Base-by-base conservation (phyloP, 306 rosid genomes). In the Lotus japonicus region DNA sequence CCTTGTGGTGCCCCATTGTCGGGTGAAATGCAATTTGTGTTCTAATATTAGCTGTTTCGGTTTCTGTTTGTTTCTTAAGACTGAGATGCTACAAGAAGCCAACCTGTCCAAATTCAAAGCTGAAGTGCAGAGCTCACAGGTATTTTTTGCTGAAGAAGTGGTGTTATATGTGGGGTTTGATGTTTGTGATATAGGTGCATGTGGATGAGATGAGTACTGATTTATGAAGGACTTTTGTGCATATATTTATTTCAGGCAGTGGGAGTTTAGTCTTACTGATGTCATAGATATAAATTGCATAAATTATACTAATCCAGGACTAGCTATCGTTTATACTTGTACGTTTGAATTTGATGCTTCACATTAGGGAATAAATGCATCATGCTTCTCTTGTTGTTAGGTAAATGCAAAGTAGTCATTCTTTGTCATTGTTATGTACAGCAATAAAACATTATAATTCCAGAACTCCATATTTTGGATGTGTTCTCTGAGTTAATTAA, bases 91-190 rank as follows among this genome's bases (percentile, higher is more conserved):
- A 28, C 96, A 92, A 80, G 98, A 92, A 42, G 35, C 88, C 71
- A 92, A 83, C 66, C 59, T 92, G 56, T 89, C 98, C 66, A 89
- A 92, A 68, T 92, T 92, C 80, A 87, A 92, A 86, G 80, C 96
- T 1, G 95, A 92, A 83, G 92, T 92, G 58, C 96, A 92, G 81
- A 89, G 92, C 58, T 86, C 96, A 21, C 98, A 89, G 96, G 98
- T 92, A 89, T 39, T 31, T 2, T 41, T 61, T 72, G 7, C 15
- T 39, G 31, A 14, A 36, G 57, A 14, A 2, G 0, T 45, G 2
- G 19, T 46, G 31, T 44, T 64, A 17, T 51, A 16, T 57, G 7
- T 16, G 2, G 43, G 26, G 38, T 64, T 38, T 35, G 6, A 48
- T 42, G 58, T 55, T 57, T 43, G 8, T 28, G 59, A 17, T 79